Conservation (phyloP, 1,284 basidiomycete species). For the Xerocomus nothofagi region DNA sequence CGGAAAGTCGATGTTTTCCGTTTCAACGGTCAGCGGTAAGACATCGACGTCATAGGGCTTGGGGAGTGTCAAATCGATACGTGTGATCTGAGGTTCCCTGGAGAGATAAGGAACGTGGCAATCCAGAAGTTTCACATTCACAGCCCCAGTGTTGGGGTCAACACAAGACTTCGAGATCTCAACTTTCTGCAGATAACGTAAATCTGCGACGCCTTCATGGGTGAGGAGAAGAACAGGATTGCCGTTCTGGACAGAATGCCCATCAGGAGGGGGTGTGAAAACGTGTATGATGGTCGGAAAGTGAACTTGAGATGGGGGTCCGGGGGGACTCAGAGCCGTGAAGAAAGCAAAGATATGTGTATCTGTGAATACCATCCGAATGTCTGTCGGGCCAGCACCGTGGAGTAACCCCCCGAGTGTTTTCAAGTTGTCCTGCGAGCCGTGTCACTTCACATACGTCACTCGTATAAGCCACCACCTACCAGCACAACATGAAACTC, state of each 20-base stretch:
- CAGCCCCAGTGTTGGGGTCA: not conserved
- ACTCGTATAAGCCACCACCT: not conserved
- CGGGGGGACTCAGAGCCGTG: too few species aligned
- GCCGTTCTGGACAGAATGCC: not conserved
- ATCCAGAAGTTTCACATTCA: not conserved
- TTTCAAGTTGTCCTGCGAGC: too few species aligned
- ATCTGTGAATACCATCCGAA: not conserved
- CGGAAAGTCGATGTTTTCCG: not conserved
- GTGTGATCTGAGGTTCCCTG: not conserved
- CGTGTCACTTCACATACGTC: not conserved
- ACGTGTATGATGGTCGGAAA: not conserved
- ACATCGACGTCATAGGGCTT: not conserved
- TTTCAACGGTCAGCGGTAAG: not conserved
- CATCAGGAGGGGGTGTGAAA: not conserved
- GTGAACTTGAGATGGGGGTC: too few species aligned
- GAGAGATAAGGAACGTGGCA: fast-evolving
- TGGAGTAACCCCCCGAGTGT: too few species aligned
- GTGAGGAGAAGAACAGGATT: not conserved
- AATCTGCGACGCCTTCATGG: not conserved
- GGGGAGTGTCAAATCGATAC: not conserved
- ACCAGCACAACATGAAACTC: not conserved
- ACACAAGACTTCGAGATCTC: not conserved
- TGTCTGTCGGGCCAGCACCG: too few species aligned
- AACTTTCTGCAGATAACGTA: fast-evolving
- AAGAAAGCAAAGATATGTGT: too few species aligned